Evolutionary conservation across 2,329 filamentous ascomycete genomes (phyloP).

Genomic region (Thielaviopsis ethacetica): DNA sequence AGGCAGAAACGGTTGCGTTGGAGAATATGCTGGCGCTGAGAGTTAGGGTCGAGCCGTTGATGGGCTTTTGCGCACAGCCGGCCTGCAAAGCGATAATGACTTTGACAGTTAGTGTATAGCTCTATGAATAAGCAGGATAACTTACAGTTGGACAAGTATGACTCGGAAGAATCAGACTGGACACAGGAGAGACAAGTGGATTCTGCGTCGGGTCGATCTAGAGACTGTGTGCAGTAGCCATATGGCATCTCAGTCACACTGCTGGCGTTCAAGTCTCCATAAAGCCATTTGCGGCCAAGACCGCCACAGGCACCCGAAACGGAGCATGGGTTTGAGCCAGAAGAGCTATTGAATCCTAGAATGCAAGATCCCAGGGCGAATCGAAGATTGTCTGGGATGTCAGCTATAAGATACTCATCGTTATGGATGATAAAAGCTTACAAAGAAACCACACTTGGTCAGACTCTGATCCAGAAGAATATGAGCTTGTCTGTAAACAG

Average conservation of each 20-base stretch:
- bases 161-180: conserved; percentile 23
- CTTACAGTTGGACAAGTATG: conserved; percentile 35
- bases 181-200: conserved; percentile 31
- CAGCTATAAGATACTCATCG: neutral
- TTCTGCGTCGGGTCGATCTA: conserved; percentile 15
- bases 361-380: conserved; percentile 36
- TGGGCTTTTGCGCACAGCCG: conserved; percentile 32
- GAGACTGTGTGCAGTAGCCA: neutral
- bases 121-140: neutral
- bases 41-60: conserved; percentile 20
- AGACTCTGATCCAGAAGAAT: conserved; percentile 28
- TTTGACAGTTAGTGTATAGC: conserved; percentile 14
- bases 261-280: conserved; percentile 20
- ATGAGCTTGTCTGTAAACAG: conserved; percentile 36
- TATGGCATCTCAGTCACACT: neutral
- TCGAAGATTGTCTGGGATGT: conserved; percentile 32
- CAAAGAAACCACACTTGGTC: conserved; percentile 41
- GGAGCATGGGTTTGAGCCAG: conserved; percentile 31
- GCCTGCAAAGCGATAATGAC: conserved; percentile 35
- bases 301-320: conserved; percentile 34
- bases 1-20: conserved; percentile 12
- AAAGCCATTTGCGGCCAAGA: conserved; percentile 25
- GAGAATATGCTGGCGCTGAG: conserved; percentile 32
- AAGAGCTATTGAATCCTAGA: conserved; percentile 32
- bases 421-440: conserved; percentile 20